Base-by-base conservation (phyloP, 1,284 basidiomycete genomes). In the Ustilago hordei region DNA sequence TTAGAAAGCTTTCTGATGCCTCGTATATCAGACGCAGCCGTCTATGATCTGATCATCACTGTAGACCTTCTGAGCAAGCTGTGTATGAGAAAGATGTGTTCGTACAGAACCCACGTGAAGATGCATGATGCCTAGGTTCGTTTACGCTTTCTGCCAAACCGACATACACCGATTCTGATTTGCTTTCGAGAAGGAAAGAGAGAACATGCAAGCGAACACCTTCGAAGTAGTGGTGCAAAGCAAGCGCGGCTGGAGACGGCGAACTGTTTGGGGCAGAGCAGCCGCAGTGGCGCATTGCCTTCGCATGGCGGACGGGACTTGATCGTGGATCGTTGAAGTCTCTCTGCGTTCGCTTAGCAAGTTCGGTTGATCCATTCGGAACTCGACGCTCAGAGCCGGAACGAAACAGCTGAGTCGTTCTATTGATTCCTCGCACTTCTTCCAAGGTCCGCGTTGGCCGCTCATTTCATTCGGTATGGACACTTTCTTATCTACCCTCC, bases 351-450 rank as follows among this genome's bases (percentile, higher is more conserved):
- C 5, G 15, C 17, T 19, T 45, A 45, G 43, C 43, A 45, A 45
- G n/a, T 50, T 50, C 48, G 48, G 48, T 50, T 50, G 48, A 32
- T 50, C 31, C 31, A 28, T 50, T 50, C 48, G 48, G 28, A 50
- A 50, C 28, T 32, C 31, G 48, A 31, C 48, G 23, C 48, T 19
- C 23, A 32, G 31, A 28, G 13, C 48, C 31, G 48, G 48, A 13
- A 31, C 28, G 1, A 13, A 15, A 15, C 47, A 23, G 47, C 47
- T 48, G 48, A 32, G 28, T 34, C 11, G 0, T 8, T 12, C 23
- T 32, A 17, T 32, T 12, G n/a, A 13, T 50, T 28, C 23, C 48
- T 50, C 48, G 48, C 17, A 23, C 19, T 28, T 55, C 35, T 55
- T 38, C 38, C 36, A 11, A 38, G 23, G 41, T 15, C 54, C 36